A percentile compares a stretch with the other conserved stretches of the same genome.
These are phyloP conservation scores for Striga asiatica DNA, from an alignment of 257 asterid species.

Conservation along the genomic window DNA sequence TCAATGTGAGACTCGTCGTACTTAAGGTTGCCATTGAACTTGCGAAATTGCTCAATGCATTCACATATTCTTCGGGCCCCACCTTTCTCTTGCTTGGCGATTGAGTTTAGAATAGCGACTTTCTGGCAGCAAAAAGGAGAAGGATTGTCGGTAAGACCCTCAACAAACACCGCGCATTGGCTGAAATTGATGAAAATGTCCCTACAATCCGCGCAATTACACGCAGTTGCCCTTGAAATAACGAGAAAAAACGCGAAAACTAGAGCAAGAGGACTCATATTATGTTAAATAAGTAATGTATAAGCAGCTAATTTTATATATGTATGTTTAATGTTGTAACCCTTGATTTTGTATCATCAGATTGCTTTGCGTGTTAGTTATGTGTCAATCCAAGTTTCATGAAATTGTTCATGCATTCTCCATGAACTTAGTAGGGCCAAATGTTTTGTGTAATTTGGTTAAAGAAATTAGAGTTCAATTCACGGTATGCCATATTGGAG, in stretches of 20 bases:
- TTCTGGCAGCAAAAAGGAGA: conserved; percentile 15
- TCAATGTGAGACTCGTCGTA: conserved; percentile 11
- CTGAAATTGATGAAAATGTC: conserved; percentile 20
- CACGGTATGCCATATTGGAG: too few relatives aligned
- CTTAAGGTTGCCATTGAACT: background rate
- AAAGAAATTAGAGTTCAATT: too few relatives aligned
- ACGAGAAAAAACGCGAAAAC: background rate
- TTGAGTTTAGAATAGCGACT: conserved; percentile 7
- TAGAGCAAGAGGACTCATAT: conserved; percentile 5
- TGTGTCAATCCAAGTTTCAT: conserved; percentile 5
- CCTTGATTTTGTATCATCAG: background rate
- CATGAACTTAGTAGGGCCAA: conserved; percentile 1
- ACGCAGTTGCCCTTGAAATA: background rate
- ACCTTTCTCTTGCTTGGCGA: background rate
- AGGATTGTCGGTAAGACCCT: conserved; percentile 5
- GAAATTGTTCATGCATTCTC: conserved; percentile 3
- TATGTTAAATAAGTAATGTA: background rate
- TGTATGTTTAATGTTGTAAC: background rate
- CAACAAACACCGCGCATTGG: conserved; percentile 7
- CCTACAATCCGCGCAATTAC: background rate
- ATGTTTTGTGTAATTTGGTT: too few relatives aligned
- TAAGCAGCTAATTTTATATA: background rate
- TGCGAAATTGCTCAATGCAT: conserved; percentile 23
- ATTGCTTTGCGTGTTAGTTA: conserved; percentile 1
- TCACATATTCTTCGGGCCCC: conserved; percentile 22